Evolutionary conservation across 768 basidiomycete species (phyloP).

Genomic region (Lactarius hengduanensis): DNA sequence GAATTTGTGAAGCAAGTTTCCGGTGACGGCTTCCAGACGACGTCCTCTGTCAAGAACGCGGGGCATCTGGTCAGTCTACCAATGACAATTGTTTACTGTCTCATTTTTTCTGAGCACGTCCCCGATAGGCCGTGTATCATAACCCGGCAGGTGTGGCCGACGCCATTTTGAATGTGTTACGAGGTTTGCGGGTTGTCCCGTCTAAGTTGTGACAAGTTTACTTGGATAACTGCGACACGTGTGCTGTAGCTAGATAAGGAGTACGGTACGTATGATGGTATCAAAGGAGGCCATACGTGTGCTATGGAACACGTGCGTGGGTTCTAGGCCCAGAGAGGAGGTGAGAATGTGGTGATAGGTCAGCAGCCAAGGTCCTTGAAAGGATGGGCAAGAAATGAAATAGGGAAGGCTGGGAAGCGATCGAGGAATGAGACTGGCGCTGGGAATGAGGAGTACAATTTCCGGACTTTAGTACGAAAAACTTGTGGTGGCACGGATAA

Average conservation of each 20-base stretch:
- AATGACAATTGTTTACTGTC: neutral
- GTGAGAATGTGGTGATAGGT: neutral
- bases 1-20: slow-evolving; percentile 6
- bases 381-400: neutral
- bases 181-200: neutral
- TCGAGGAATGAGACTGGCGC: neutral
- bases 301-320: neutral
- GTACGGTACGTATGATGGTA: neutral
- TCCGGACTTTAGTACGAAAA: too few species aligned
- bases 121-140: slow-evolving; percentile 14
- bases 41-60: slow-evolving; percentile 17
- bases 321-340: neutral
- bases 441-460: too few species aligned
- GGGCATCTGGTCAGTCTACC: slow-evolving; percentile 24
- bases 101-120: neutral
- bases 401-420: neutral
- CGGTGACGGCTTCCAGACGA: slow-evolving; percentile 16
- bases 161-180: slow-evolving; percentile 7
- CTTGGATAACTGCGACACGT: neutral
- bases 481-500: too few species aligned
- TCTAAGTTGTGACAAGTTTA: slow-evolving; percentile 14
- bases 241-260: neutral
- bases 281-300: neutral
- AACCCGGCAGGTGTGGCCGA: slow-evolving; percentile 24
- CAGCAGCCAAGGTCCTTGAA: neutral